phyloP scores from a whole-genome alignment of 371 early-diverging fungal genomes.

The Syncephalis plumigaleata region DNA sequence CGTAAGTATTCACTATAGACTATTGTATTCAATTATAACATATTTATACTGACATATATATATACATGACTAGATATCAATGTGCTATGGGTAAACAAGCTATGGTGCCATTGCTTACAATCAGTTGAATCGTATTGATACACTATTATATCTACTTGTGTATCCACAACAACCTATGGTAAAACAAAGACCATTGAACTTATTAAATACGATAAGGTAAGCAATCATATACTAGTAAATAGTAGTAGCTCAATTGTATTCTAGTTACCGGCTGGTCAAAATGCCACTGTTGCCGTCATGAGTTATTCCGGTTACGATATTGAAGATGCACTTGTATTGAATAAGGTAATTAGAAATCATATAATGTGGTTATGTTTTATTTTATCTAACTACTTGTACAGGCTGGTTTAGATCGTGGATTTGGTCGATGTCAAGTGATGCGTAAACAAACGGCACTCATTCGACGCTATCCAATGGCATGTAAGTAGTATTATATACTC shows the following conservation, averaged over 20 bases:
- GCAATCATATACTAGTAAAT: background rate
- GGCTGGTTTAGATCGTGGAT: conserved; percentile 96
- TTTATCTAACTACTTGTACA: conserved; percentile 8
- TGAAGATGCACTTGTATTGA: conserved; percentile 98
- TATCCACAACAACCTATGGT: conserved; percentile 99
- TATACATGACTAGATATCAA: conserved; percentile 36
- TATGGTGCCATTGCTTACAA: conserved; percentile 97
- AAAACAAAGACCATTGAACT: conserved; percentile 94
- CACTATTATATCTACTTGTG: conserved; percentile 86
- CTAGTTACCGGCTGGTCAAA: conserved; percentile 94
- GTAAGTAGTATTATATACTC: conserved; percentile 9
- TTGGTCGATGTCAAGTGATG: conserved; percentile 93
- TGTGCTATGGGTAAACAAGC: conserved; percentile 99
- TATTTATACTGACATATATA: background rate
- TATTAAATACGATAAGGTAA: conserved; percentile 88
- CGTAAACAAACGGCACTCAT: conserved; percentile 73
- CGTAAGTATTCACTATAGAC: too few species aligned
- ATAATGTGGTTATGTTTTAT: background rate
- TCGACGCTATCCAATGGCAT: conserved; percentile 68
- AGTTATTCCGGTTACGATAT: conserved; percentile 99
- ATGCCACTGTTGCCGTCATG: conserved; percentile 99
- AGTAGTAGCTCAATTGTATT: background rate
- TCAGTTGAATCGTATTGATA: conserved; percentile 92
- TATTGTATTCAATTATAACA: background rate
- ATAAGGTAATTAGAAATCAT: conserved; percentile 38